Base-by-base conservation (phyloP, 208 protist genomes). In the Wallacemonas sp. region DNA sequence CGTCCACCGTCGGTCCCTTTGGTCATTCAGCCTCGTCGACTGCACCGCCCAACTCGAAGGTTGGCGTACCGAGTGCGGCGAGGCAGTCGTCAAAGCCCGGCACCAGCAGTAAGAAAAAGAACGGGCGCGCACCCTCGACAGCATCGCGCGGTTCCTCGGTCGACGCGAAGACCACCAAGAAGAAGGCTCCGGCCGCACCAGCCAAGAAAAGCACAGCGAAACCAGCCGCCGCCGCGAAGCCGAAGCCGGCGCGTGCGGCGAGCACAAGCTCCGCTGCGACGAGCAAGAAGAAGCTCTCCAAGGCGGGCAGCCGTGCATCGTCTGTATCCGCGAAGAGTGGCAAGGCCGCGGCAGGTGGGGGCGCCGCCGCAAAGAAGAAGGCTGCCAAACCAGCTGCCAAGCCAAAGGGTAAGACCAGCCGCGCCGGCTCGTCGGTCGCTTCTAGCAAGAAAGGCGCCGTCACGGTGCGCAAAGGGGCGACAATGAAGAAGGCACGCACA, bases 271-370 rank as follows among this genome's bases (percentile, higher is more conserved):
- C 57, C 1, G 13, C 67, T 0, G 41, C 63, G 12, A 54, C 62
- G 1, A 6, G 17, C 1, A 46, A 29, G 44, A 52, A 41, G 21
- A 70, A 62, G 39, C 44, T 67, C 15, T 63, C 64, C 4, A 67
- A 64, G 44, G 66, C 72, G 13, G 41, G 38, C 48, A 79, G 62
- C 58, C 27, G 53, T 13, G 37, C 38, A 13, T 57, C 50, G 6
- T 57, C 50, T 8, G 50, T n/a, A 10, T 34, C 50, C 5, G 50
- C 29, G 4, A 33, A 57, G 41, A 46, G 15, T 12, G 17, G 41
- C 15, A 46, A 6, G 10, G 17, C 41, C 41, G 22, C 17, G 19
- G 38, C 13, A 52, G 45, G 19, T 12, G 19, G 19, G 19, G 19
- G 19, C 9, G 19, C 45, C 9, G 45, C 50, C 50, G 27, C 29